Conservation (phyloP, 805 yeast species). For the Candida vaughaniae region DNA sequence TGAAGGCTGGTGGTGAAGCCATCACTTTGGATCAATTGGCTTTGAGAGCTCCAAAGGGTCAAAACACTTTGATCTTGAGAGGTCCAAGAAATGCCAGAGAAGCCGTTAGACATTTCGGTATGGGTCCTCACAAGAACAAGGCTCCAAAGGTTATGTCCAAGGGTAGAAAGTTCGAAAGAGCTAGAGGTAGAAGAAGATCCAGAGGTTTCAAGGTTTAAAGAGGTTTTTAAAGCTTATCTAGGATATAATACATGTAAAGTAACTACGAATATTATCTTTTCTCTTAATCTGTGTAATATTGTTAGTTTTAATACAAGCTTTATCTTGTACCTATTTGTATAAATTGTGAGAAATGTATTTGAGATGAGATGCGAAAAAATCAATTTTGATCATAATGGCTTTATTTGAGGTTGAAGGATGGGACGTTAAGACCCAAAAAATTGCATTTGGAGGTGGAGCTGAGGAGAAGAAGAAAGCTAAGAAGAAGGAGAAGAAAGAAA, state of each 20-base stretch:
- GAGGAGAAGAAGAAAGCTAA: conserved; percentile 21
- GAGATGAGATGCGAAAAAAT: conserved; percentile 8
- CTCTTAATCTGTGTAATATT: too few species aligned
- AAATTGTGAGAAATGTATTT: too few species aligned
- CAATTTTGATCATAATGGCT: conserved; percentile 44
- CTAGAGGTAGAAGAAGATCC: conserved; percentile 99
- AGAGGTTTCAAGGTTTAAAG: conserved; percentile 99
- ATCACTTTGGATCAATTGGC: conserved; percentile 99
- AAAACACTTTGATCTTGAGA: conserved; percentile 96
- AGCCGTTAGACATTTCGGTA: conserved; percentile 99
- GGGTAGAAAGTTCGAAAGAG: conserved; percentile 99
- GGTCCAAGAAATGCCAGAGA: conserved; percentile 99
- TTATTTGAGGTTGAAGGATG: conserved; percentile 82
- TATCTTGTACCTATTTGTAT: background rate
- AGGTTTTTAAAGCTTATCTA: background rate
- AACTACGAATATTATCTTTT: too few species aligned
- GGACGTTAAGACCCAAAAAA: conserved; percentile 57
- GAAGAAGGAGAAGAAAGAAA: conserved; percentile 21
- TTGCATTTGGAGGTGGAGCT: conserved; percentile 43
- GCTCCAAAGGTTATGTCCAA: conserved; percentile 97
- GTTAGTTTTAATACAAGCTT: background rate
- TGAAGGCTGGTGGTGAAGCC: conserved; percentile 99
- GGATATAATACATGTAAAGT: conserved; percentile 1
- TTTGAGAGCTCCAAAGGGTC: conserved; percentile 98
- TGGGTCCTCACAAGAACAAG: conserved; percentile 99